phyloP scores from a whole-genome alignment of 2,329 filamentous ascomycete species.

The Torrubiellomyces zombiae region DNA sequence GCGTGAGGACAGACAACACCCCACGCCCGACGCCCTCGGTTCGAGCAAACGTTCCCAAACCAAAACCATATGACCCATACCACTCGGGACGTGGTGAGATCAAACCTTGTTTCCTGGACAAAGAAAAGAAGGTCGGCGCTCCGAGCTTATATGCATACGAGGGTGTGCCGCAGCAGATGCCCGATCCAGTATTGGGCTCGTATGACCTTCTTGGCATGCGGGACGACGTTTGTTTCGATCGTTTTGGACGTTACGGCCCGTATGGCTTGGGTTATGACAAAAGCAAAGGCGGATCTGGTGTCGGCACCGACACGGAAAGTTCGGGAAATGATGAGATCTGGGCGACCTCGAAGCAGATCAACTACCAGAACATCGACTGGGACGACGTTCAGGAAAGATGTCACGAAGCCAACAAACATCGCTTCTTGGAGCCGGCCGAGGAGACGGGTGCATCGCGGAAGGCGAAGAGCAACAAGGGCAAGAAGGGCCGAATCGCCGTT shows the following conservation, averaged over 20 bases:
- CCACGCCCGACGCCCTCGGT: slow-evolving; percentile 17
- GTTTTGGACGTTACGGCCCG: slow-evolving; percentile 67
- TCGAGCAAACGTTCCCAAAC: slow-evolving; percentile 28
- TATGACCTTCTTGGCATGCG: slow-evolving; percentile 57
- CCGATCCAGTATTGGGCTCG: slow-evolving; percentile 62
- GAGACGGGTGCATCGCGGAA: slow-evolving; percentile 19
- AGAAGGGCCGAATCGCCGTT: slow-evolving; percentile 50
- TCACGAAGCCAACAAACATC: slow-evolving; percentile 41
- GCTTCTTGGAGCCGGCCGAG: slow-evolving; percentile 30
- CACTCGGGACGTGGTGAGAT: slow-evolving; percentile 36
- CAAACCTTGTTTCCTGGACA: slow-evolving; percentile 47
- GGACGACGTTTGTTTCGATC: slow-evolving; percentile 73
- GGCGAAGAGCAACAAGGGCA: slow-evolving; percentile 9
- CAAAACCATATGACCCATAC: slow-evolving; percentile 49
- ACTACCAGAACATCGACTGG: slow-evolving; percentile 41
- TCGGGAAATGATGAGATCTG: slow-evolving; percentile 48
- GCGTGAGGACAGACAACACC: slow-evolving; percentile 22
- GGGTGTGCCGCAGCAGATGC: slow-evolving; percentile 59
- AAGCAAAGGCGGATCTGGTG: slow-evolving; percentile 52
- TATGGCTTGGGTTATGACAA: slow-evolving; percentile 74
- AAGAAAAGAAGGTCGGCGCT: slow-evolving; percentile 34
- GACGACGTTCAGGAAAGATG: slow-evolving; percentile 35
- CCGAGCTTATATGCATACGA: slow-evolving; percentile 52
- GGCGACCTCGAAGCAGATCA: slow-evolving; percentile 35
- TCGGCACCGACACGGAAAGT: slow-evolving; percentile 56